Percentiles rank a stretch among this genome's conserved stretches.
These are phyloP conservation scores for Alternaria panax DNA, from an alignment of 2,329 filamentous ascomycete species.

Conservation along the genomic window DNA sequence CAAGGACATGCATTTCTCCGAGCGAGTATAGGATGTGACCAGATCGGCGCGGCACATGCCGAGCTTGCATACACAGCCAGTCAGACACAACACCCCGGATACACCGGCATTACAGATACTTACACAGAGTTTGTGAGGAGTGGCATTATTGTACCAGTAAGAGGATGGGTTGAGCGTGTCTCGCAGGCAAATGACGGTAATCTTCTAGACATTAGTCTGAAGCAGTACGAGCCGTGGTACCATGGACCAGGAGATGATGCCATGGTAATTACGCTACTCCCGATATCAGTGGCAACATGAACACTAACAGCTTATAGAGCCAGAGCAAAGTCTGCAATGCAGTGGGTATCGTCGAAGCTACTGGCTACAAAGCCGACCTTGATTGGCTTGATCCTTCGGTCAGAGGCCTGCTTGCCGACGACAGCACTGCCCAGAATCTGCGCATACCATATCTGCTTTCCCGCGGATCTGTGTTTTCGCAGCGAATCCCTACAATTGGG, in stretches of 20 bases:
- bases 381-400: slow-evolving; percentile 68
- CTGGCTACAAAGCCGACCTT: slow-evolving; percentile 73
- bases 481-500: slow-evolving; percentile 68
- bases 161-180: slow-evolving; percentile 47
- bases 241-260: neutral
- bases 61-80: slow-evolving; percentile 51
- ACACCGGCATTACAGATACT: slow-evolving; percentile 73
- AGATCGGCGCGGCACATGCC: slow-evolving; percentile 48
- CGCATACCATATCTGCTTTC: slow-evolving; percentile 64
- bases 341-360: slow-evolving; percentile 73
- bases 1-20: slow-evolving; percentile 60
- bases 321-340: slow-evolving; percentile 19
- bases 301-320: slow-evolving; percentile 16
- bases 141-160: slow-evolving; percentile 55
- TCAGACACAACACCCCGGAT: slow-evolving; percentile 63
- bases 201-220: slow-evolving; percentile 14
- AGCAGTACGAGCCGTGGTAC: slow-evolving; percentile 26
- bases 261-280: slow-evolving; percentile 6
- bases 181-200: slow-evolving; percentile 8
- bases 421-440: slow-evolving; percentile 63
- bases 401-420: slow-evolving; percentile 61
- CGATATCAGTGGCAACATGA: neutral
- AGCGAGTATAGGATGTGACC: slow-evolving; percentile 55
- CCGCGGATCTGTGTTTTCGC: slow-evolving; percentile 70
- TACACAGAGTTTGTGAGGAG: slow-evolving; percentile 78